Percentiles rank a stretch among this genome's conserved stretches.
phyloP scores from a whole-genome alignment of 1,284 basidiomycete genomes.

The Cutaneotrichosporon mucoides region DNA sequence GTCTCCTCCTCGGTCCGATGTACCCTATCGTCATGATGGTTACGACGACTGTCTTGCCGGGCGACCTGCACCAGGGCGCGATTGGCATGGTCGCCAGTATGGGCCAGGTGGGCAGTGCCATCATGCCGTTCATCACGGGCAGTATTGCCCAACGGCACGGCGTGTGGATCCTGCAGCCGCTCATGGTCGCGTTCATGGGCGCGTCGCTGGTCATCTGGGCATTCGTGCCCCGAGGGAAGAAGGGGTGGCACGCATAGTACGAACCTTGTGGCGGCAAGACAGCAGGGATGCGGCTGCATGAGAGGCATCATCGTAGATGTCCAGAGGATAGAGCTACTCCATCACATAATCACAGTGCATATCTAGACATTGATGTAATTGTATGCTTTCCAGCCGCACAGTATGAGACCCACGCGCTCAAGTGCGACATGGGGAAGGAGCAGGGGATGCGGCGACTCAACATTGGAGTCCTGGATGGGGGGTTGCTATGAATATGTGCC shows the following conservation, averaged over 20 bases:
- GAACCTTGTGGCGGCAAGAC: too few species aligned
- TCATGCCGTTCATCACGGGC: constrained; percentile 57
- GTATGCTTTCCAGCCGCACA: too few species aligned
- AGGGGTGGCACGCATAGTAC: background rate
- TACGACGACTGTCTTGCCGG: constrained; percentile 54
- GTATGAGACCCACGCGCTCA: too few species aligned
- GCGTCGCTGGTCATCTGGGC: constrained; percentile 33
- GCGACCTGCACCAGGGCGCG: constrained; percentile 60
- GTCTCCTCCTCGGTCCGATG: constrained; percentile 55
- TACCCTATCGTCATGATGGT: constrained; percentile 59
- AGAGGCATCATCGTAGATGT: too few species aligned
- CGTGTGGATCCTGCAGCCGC: constrained; percentile 43
- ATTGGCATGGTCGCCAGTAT: constrained; percentile 61
- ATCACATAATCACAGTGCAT: too few species aligned
- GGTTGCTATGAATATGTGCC: too few species aligned
- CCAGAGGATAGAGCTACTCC: too few species aligned
- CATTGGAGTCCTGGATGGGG: too few species aligned
- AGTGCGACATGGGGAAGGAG: too few species aligned
- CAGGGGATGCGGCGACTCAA: too few species aligned
- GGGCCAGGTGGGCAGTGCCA: constrained; percentile 63
- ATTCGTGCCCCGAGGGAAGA: constrained; percentile 13
- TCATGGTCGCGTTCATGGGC: constrained; percentile 35
- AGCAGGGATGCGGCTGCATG: too few species aligned
- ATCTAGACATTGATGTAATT: too few species aligned
- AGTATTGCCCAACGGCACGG: constrained; percentile 38